These are phyloP conservation scores for Buxus sempervirens DNA, from an alignment of 164 flowering plant genomes.

Conservation along the genomic window DNA sequence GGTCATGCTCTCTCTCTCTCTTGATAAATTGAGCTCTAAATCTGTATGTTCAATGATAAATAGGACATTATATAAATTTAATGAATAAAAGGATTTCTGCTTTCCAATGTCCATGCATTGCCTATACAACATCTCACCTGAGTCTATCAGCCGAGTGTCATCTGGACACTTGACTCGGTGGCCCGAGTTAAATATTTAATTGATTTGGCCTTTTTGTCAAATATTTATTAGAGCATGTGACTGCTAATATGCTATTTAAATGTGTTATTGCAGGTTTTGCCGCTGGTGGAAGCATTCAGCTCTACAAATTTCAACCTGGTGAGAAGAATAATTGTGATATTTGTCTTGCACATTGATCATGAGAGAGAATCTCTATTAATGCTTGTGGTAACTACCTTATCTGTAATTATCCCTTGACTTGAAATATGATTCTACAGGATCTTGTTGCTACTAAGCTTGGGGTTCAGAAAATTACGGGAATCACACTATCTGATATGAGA, in stretches of 20 bases:
- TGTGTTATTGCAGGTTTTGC: slow-evolving; percentile 60
- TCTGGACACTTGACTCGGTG: too few species aligned
- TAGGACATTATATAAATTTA: too few species aligned
- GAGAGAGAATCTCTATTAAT: too few species aligned
- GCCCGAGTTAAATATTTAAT: not conserved
- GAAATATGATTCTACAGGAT: slow-evolving; percentile 49
- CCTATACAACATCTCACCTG: too few species aligned
- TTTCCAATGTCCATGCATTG: too few species aligned
- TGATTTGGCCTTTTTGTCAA: not conserved
- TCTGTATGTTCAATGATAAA: too few species aligned
- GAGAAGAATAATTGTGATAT: slow-evolving; percentile 22
- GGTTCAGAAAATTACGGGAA: slow-evolving; percentile 81
- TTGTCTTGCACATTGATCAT: not conserved
- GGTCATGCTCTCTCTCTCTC: too few species aligned
- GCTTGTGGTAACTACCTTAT: not conserved
- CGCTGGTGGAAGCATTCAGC: slow-evolving; percentile 56
- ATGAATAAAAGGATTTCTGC: too few species aligned
- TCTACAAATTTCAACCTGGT: slow-evolving; percentile 72
- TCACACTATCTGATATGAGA: slow-evolving; percentile 55
- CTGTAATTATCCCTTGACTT: not conserved
- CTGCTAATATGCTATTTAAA: too few species aligned
- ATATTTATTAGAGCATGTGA: not conserved
- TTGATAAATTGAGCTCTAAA: too few species aligned
- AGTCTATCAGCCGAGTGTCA: too few species aligned
- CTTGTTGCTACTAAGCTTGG: slow-evolving; percentile 84